A percentile compares a stretch with the other conserved stretches of the same genome.
Conservation (phyloP, 495 filamentous ascomycete species). For the Sporormia fimetaria region DNA sequence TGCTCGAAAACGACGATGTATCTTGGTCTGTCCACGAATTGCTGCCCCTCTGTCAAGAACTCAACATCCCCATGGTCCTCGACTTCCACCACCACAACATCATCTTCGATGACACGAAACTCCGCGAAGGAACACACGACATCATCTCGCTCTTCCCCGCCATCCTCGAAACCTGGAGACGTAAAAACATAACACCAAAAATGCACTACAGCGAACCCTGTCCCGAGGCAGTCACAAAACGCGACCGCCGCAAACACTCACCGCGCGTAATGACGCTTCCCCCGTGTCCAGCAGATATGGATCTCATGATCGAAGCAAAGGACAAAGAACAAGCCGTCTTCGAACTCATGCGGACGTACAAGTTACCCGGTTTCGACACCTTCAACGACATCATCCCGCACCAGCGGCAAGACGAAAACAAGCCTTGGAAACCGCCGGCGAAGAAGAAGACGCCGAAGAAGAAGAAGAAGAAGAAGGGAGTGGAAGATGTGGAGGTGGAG, state of each 20-base stretch:
- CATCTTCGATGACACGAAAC: conserved; percentile 56
- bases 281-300: conserved; percentile 71
- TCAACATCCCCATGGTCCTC: conserved; percentile 84
- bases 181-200: conserved; percentile 82
- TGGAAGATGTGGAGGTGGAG: conserved; percentile 37
- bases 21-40: conserved; percentile 84
- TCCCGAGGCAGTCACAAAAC: conserved; percentile 58
- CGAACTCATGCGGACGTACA: conserved; percentile 80
- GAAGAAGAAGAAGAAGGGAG: conserved; percentile 37
- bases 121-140: conserved; percentile 79
- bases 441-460: conserved; percentile 34
- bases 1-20: conserved; percentile 93
- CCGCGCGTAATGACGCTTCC: conserved; percentile 66
- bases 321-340: conserved; percentile 97
- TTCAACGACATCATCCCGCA: conserved; percentile 73
- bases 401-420: conserved; percentile 68
- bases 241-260: conserved; percentile 73
- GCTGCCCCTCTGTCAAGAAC: conserved; percentile 79
- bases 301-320: conserved; percentile 97
- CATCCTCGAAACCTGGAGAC: conserved; percentile 74
- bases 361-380: conserved; percentile 61
- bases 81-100: conserved; percentile 98
- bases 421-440: conserved; percentile 38
- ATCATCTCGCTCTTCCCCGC: conserved; percentile 58
- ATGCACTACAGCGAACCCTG: conserved; percentile 91